Evolutionary conservation across 2,329 filamentous ascomycete genomes (phyloP), one percentile per base, ranked within the genome.

Genomic region (Mycosphaerelloides madeirae): DNA sequence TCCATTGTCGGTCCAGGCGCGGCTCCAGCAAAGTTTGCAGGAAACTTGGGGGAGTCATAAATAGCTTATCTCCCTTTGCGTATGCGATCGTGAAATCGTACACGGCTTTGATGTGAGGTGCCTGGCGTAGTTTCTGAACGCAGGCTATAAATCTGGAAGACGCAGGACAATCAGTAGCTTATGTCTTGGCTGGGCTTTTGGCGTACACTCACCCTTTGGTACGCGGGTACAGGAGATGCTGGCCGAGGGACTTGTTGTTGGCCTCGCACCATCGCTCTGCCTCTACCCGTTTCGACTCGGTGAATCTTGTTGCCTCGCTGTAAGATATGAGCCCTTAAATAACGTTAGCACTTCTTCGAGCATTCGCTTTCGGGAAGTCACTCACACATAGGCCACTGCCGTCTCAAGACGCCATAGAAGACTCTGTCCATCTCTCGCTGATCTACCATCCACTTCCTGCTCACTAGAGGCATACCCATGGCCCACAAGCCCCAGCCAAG

Each of bases 401-500:
- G 68, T 37, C 68, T 58, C 11, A 74, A 69, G 36, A 81, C 75
- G 14, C 77, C 75, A 6, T 66, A 56, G 56, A 83, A 83, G 9
- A 81, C 75, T 19, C 72, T 68, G 38, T 77, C 70, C 53, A 83
- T 68, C 63, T 82, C 78, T 13, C 60, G 62, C 56, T 71, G 69
- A 59, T 83, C 79, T 46, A 68, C 68, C 54, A 73, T 70, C 79
- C 80, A 83, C 42, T 77, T 75, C 41, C 79, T 67, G 55, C 71
- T 79, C 16, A 82, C 77, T 64, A 83, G 69, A 6, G 79, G 79
- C 77, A 83, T 81, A 2, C 78, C 77, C 71, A 82, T 79, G 3
- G 75, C 78, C 78, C 78, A 81, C 28, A 83, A 67, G 2, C 78
- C 80, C 79, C 79, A 82, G 14, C 79, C 79, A 6, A 82, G 67